Evolutionary conservation across 441 rosid genomes (phyloP).

Genomic region (Pelargonium myrrhifolium): DNA sequence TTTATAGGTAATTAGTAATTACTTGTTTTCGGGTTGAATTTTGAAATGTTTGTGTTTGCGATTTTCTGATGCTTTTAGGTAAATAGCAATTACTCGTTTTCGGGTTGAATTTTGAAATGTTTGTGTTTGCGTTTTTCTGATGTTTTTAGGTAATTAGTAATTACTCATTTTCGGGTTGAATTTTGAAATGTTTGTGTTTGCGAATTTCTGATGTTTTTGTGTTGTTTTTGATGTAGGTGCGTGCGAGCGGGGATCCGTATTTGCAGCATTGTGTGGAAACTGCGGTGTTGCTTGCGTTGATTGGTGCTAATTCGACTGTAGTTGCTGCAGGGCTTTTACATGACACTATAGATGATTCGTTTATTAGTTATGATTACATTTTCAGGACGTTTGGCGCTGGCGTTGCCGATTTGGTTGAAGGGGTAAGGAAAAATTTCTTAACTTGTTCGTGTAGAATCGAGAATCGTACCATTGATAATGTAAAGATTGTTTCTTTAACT

Average conservation of each 20-base stretch:
- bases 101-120: slow-evolving; percentile 13
- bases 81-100: slow-evolving; percentile 9
- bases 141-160: too few species aligned
- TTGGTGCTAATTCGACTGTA: slow-evolving; percentile 75
- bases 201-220: neutral
- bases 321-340: slow-evolving; percentile 92
- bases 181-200: slow-evolving; percentile 13
- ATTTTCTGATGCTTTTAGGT: too few species aligned
- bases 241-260: slow-evolving; percentile 92
- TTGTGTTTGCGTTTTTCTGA: too few species aligned
- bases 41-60: slow-evolving; percentile 9
- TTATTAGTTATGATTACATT: slow-evolving; percentile 58
- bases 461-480: too few species aligned
- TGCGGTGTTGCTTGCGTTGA: slow-evolving; percentile 60
- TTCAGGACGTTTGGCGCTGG: slow-evolving; percentile 63
- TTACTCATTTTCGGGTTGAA: neutral
- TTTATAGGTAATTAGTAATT: too few species aligned
- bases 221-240: slow-evolving; percentile 39
- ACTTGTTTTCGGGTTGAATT: neutral
- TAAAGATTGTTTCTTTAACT: too few species aligned
- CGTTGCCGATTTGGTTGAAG: slow-evolving; percentile 84
- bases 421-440: slow-evolving; percentile 45
- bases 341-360: slow-evolving; percentile 81
- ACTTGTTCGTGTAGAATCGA: neutral
- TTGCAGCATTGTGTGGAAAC: slow-evolving; percentile 93